A percentile compares a stretch with the other conserved stretches of the same genome.
Conservation (phyloP, 129 eudicot genomes). For the Arctium minus region DNA sequence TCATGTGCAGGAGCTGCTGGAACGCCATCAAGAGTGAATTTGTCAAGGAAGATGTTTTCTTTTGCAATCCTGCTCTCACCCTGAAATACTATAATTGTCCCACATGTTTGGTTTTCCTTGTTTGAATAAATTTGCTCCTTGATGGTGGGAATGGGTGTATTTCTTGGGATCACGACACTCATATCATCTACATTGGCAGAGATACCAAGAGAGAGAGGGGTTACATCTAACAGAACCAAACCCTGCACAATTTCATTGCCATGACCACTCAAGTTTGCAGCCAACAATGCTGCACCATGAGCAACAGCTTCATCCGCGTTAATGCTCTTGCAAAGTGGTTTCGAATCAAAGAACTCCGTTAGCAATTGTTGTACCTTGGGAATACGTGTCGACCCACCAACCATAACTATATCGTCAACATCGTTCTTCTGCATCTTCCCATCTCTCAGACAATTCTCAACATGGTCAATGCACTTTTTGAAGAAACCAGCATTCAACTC, state of each 20-base stretch:
- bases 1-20: slow-evolving; percentile 11
- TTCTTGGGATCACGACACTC: slow-evolving; percentile 18
- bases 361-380: neutral
- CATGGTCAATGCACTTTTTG: neutral
- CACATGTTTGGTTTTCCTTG: neutral
- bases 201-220: slow-evolving; percentile 25
- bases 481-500: neutral
- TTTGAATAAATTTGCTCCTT: neutral
- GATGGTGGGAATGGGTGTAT: slow-evolving; percentile 13
- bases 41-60: slow-evolving; percentile 20
- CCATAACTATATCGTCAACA: neutral
- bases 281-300: neutral
- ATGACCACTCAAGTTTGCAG: neutral
- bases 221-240: neutral
- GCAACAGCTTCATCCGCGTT: neutral
- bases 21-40: neutral
- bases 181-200: neutral
- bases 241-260: neutral
- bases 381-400: neutral
- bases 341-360: neutral
- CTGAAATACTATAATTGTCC: neutral
- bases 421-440: neutral
- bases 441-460: neutral
- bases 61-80: slow-evolving; percentile 7
- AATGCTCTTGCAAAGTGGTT: neutral